Percentiles rank a stretch among this genome's conserved stretches.
phyloP scores from a whole-genome alignment of 2,329 filamentous ascomycete genomes.

The Decorospora gaudefroyi region DNA sequence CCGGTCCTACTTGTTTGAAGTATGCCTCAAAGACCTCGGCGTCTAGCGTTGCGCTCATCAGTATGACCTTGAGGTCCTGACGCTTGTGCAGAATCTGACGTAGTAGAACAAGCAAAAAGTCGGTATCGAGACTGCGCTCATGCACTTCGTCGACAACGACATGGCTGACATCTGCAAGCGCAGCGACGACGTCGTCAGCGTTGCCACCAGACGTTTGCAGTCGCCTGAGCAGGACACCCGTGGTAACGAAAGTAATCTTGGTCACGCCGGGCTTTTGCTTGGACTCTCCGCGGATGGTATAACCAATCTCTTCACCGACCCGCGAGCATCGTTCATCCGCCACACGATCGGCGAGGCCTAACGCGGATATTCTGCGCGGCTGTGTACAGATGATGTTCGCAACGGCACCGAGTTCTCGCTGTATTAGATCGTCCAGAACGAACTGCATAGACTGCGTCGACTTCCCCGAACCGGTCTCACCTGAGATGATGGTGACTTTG shows the following conservation, averaged over 20 bases:
- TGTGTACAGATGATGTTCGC: constrained; percentile 96
- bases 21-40: constrained; percentile 83
- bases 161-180: constrained; percentile 88
- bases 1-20: constrained; percentile 71
- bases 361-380: constrained; percentile 88
- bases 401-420: constrained; percentile 70
- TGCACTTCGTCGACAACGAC: constrained; percentile 97
- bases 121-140: constrained; percentile 90
- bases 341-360: constrained; percentile 91
- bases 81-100: constrained; percentile 76
- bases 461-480: constrained; percentile 95
- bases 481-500: constrained; percentile 94
- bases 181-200: constrained; percentile 77
- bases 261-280: constrained; percentile 71
- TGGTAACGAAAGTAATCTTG: constrained; percentile 94
- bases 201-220: constrained; percentile 87
- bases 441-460: constrained; percentile 97
- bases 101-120: constrained; percentile 87
- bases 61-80: constrained; percentile 81
- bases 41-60: constrained; percentile 97
- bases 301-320: constrained; percentile 88
- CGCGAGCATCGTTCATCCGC: constrained; percentile 83
- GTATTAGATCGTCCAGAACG: constrained; percentile 87
- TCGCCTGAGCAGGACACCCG: constrained; percentile 85
- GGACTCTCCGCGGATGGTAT: constrained; percentile 87